These are phyloP conservation scores for Mycena chlorophos DNA, from an alignment of 768 basidiomycete species.

Conservation along the genomic window DNA sequence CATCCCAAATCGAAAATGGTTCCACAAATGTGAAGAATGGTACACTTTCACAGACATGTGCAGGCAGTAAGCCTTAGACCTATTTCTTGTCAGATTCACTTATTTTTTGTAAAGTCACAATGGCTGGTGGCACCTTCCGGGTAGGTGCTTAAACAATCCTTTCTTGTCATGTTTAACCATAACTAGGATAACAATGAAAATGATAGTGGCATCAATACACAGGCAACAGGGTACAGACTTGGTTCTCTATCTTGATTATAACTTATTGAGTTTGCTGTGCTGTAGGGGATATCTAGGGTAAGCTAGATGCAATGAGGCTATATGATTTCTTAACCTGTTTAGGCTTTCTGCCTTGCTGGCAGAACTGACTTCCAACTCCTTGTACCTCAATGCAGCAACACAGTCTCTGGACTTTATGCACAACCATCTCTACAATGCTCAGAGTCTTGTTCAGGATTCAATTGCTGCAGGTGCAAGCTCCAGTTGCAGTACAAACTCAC, in stretches of 20 bases:
- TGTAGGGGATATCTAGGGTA: too few species aligned
- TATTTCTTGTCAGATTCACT: neutral
- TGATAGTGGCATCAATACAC: neutral
- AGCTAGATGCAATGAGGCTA: too few species aligned
- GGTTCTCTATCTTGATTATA: neutral
- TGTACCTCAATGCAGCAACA: conserved; percentile 2
- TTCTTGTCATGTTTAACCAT: too few species aligned
- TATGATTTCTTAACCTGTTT: neutral
- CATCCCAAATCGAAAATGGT: neutral
- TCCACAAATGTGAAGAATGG: neutral
- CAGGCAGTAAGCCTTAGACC: neutral
- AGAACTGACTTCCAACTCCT: conserved; percentile 11
- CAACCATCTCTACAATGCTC: neutral
- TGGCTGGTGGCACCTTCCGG: conserved; percentile 8
- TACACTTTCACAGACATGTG: neutral
- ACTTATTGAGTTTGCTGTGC: too few species aligned
- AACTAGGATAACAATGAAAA: neutral
- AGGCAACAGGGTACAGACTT: neutral
- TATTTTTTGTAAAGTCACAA: neutral
- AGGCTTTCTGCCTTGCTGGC: conserved; percentile 16
- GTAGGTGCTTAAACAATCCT: neutral
- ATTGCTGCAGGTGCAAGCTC: neutral
- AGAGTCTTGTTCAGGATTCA: neutral
- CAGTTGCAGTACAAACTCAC: neutral
- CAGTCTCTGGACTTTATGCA: neutral